A percentile compares a stretch with the other conserved stretches of the same genome.
Conservation (phyloP, 179 eudicot genomes). For the Beta corolliflora region DNA sequence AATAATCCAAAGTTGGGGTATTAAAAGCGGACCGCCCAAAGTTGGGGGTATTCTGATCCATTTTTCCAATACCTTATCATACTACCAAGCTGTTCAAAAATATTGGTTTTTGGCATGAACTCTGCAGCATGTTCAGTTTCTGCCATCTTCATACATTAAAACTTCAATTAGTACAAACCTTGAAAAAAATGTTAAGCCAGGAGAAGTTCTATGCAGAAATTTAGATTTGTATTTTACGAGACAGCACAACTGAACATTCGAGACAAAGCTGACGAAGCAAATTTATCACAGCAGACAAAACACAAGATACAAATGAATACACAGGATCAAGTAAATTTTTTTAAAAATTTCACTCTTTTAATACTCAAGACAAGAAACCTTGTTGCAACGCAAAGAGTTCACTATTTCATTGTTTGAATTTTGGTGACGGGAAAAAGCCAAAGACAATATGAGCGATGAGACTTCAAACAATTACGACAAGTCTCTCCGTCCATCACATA, state of each 20-base stretch:
- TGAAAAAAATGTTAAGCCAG: background rate
- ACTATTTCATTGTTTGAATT: too few relatives aligned
- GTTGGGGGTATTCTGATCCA: too few relatives aligned
- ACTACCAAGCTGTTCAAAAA: constrained; percentile 61
- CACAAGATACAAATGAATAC: background rate
- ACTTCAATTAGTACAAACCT: constrained; percentile 3
- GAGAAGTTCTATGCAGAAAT: background rate
- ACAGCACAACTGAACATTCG: background rate
- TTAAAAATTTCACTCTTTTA: background rate
- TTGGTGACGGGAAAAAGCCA: too few relatives aligned
- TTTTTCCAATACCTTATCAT: constrained; percentile 79
- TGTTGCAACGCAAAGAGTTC: background rate
- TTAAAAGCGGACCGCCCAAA: too few relatives aligned
- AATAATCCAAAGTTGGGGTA: too few relatives aligned
- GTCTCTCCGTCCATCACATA: too few relatives aligned
- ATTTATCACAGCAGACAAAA: background rate
- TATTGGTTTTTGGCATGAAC: constrained; percentile 62
- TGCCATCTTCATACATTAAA: constrained; percentile 54
- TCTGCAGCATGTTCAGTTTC: constrained; percentile 76
- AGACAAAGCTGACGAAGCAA: background rate
- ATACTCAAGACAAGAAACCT: too few relatives aligned
- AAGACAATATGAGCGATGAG: too few relatives aligned
- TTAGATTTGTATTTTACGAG: background rate
- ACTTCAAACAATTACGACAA: too few relatives aligned
- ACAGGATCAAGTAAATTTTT: background rate